A percentile compares a stretch with the other conserved stretches of the same genome.
Evolutionary conservation across 2,329 filamentous ascomycete genomes (phyloP).

Genomic region (Trichothecium sympodiale): DNA sequence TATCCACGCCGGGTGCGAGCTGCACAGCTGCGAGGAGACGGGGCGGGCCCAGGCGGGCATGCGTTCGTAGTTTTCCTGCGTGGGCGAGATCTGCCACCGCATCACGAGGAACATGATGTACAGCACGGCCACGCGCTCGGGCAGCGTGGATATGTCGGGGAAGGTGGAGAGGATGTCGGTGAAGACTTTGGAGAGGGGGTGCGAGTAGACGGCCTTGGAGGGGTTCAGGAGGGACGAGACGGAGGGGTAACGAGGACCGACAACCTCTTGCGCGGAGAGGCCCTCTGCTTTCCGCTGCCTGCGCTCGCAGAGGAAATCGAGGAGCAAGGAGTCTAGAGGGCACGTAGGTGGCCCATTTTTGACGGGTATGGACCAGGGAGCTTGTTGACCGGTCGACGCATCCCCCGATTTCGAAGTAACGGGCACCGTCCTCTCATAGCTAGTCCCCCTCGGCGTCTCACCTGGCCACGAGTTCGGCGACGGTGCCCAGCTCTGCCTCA

Average conservation of each 20-base stretch:
- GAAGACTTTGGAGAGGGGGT: constrained; percentile 74
- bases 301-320: constrained; percentile 66
- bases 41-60: constrained; percentile 66
- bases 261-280: constrained; percentile 49
- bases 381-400: constrained; percentile 6
- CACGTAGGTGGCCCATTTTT: constrained; percentile 60
- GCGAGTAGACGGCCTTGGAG: constrained; percentile 46
- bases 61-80: constrained; percentile 66
- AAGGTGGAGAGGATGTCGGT: constrained; percentile 80
- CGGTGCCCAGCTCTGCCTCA: constrained; percentile 8
- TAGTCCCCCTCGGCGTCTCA: not conserved
- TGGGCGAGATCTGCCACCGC: constrained; percentile 75
- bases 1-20: constrained; percentile 67
- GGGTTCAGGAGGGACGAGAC: constrained; percentile 72
- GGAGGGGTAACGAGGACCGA: constrained; percentile 69
- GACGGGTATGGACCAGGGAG: constrained; percentile 24
- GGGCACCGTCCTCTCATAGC: not conserved
- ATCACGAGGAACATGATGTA: constrained; percentile 82
- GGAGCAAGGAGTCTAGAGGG: constrained; percentile 65
- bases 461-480: not conserved
- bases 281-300: constrained; percentile 56
- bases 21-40: constrained; percentile 51
- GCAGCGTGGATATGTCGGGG: constrained; percentile 64
- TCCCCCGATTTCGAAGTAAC: constrained; percentile 3
- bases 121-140: constrained; percentile 71